Percentiles rank a stretch among this genome's conserved stretches.
Conservation (phyloP, 179 eudicot genomes). For the Silene noctiflora region DNA sequence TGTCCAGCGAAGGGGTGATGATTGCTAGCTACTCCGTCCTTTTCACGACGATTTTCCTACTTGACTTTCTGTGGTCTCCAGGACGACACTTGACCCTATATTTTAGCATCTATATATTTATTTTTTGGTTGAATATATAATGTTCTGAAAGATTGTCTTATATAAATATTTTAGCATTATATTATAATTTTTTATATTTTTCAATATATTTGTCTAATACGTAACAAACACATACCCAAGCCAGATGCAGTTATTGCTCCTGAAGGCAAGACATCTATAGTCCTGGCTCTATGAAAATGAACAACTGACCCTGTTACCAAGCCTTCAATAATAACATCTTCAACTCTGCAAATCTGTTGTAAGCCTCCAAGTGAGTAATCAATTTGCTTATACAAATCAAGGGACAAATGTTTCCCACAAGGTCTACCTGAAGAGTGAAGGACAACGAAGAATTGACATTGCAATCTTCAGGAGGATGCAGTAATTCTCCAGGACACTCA, state of each 20-base stretch:
- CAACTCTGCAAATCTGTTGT: slow-evolving; percentile 87
- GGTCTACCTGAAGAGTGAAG: slow-evolving; percentile 83
- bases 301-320: slow-evolving; percentile 76
- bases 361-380: slow-evolving; percentile 12
- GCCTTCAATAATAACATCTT: slow-evolving; percentile 76
- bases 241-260: slow-evolving; percentile 88
- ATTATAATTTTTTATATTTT: too few relatives aligned
- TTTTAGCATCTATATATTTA: too few relatives aligned
- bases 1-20: neutral
- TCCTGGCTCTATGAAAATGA: slow-evolving; percentile 91
- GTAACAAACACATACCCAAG: slow-evolving; percentile 48
- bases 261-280: slow-evolving; percentile 51
- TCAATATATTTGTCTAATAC: too few relatives aligned
- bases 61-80: too few relatives aligned
- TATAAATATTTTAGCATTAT: too few relatives aligned
- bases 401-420: slow-evolving; percentile 4
- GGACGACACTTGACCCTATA: too few relatives aligned
- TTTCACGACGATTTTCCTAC: too few relatives aligned
- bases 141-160: too few relatives aligned
- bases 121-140: too few relatives aligned
- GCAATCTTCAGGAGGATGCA: slow-evolving; percentile 98
- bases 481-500: slow-evolving; percentile 78
- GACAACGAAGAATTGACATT: slow-evolving; percentile 84
- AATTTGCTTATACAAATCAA: neutral
- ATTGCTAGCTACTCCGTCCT: neutral